Evolutionary conservation across 2,329 filamentous ascomycete genomes (phyloP).

Genomic region (Ambrosiella beaveri): DNA sequence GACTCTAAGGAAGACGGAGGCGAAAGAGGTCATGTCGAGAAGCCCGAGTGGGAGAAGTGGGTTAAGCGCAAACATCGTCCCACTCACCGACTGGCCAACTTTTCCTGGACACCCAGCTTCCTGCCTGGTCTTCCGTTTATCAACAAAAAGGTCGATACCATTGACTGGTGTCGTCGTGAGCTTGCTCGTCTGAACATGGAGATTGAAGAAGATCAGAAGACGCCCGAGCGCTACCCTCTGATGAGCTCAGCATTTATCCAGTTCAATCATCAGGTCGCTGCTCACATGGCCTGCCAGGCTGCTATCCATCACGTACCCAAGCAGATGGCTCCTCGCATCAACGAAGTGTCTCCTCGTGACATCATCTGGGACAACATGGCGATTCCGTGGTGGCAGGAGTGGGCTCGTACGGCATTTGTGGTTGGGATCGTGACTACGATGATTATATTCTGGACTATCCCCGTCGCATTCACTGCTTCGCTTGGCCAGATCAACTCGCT

Average conservation of each 20-base stretch:
- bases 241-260: constrained; percentile 98
- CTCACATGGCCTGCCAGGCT: constrained; percentile 94
- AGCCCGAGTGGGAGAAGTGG: constrained; percentile 60
- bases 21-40: constrained; percentile 35
- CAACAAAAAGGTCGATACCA: constrained; percentile 85
- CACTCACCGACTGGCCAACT: constrained; percentile 57
- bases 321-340: constrained; percentile 78
- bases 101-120: constrained; percentile 41
- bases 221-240: constrained; percentile 69
- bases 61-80: constrained; percentile 67
- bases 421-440: constrained; percentile 51
- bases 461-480: constrained; percentile 72
- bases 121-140: constrained; percentile 63
- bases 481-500: constrained; percentile 62
- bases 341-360: constrained; percentile 87
- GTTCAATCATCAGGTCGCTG: constrained; percentile 93
- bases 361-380: constrained; percentile 97
- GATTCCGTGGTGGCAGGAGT: constrained; percentile 83
- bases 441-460: constrained; percentile 77
- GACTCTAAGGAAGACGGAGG: constrained; percentile 29
- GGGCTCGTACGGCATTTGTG: constrained; percentile 52
- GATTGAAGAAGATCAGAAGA: constrained; percentile 75
- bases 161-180: constrained; percentile 77
- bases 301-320: constrained; percentile 80
- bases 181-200: constrained; percentile 77